Percentiles rank a stretch among this genome's conserved stretches.
These are phyloP conservation scores for Eurotiales sp. DNA, from an alignment of 2,329 filamentous ascomycete species.

Conservation along the genomic window DNA sequence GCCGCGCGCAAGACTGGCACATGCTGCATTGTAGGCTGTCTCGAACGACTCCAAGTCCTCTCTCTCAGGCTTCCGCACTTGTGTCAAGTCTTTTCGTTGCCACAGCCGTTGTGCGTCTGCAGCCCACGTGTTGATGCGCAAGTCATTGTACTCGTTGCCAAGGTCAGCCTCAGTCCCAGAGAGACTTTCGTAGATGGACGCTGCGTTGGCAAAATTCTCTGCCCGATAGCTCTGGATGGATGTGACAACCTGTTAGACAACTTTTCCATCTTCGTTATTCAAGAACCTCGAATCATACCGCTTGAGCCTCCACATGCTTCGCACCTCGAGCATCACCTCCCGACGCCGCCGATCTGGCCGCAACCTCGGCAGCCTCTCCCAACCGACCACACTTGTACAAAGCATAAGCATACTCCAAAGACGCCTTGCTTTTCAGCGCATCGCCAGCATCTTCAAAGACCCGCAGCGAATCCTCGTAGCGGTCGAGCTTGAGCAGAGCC, in stretches of 20 bases:
- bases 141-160: constrained; percentile 54
- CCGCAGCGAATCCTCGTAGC: constrained; percentile 58
- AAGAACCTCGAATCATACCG: constrained; percentile 40
- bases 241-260: neutral
- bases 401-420: constrained; percentile 61
- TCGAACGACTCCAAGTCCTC: constrained; percentile 63
- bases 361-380: constrained; percentile 52
- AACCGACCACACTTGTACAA: constrained; percentile 59
- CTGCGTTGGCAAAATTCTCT: constrained; percentile 56
- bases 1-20: constrained; percentile 58
- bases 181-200: constrained; percentile 52
- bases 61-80: constrained; percentile 51
- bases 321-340: constrained; percentile 44
- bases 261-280: neutral
- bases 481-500: constrained; percentile 60
- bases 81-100: constrained; percentile 50
- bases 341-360: constrained; percentile 33
- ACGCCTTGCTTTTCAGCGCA: constrained; percentile 51
- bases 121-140: constrained; percentile 60
- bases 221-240: constrained; percentile 52
- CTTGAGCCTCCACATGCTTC: constrained; percentile 60
- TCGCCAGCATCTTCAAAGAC: constrained; percentile 54
- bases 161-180: constrained; percentile 36
- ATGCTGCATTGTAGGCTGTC: constrained; percentile 63
- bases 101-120: constrained; percentile 61